A percentile compares a stretch with the other conserved stretches of the same genome.
Conservation (phyloP, 345 rosid species). For the Brassica napus region DNA sequence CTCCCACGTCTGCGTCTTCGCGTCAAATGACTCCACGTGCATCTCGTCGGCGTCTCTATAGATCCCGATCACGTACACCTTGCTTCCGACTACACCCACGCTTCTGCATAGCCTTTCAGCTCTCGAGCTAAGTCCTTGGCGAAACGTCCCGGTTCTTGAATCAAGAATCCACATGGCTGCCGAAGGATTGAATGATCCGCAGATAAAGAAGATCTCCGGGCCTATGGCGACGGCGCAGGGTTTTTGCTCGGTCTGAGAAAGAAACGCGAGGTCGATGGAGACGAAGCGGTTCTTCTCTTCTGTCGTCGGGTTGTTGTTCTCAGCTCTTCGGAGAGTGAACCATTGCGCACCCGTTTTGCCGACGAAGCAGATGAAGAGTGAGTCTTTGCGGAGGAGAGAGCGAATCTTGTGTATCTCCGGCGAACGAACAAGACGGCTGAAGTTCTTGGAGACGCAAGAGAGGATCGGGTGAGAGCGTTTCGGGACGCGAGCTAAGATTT, state of each 20-base stretch:
- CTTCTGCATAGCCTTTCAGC: not conserved
- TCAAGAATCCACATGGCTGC: not conserved
- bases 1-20: constrained; percentile 1
- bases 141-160: not conserved
- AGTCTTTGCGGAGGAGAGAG: not conserved
- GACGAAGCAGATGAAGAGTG: not conserved
- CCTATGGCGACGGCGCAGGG: not conserved
- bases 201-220: not conserved
- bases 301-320: not conserved
- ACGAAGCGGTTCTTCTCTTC: not conserved
- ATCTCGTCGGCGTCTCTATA: not conserved
- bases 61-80: not conserved
- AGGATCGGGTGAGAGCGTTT: not conserved
- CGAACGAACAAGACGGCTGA: not conserved
- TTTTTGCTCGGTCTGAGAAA: not conserved
- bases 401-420: constrained; percentile 1
- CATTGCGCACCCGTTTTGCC: not conserved
- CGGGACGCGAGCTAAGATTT: not conserved
- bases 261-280: not conserved
- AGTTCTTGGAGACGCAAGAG: constrained; percentile 9
- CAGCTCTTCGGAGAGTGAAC: constrained; percentile 1
- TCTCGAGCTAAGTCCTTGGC: not conserved
- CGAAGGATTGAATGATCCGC: not conserved
- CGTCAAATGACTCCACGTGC: not conserved
- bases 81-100: not conserved